Evolutionary conservation across 2,329 filamentous ascomycete genomes (phyloP), one percentile per base, ranked within the genome.

Genomic region (Pyrenophora tritici-repentis): DNA sequence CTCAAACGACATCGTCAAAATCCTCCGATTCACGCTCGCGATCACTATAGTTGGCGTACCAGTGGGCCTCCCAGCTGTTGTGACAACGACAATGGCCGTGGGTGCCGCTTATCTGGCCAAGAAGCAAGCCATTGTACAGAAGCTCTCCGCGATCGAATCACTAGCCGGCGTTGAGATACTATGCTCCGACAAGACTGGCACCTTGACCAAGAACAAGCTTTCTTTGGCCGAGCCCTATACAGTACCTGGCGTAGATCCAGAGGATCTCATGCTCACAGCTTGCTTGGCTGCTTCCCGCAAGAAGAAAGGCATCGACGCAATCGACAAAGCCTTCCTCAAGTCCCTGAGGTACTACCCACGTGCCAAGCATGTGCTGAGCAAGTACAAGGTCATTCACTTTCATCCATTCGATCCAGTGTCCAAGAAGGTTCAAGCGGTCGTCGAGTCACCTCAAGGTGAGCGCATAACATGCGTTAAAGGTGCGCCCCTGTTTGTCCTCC

Each of bases 241-340:
- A 33, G 88, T 94, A 56, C 81, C 83, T 55, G 91, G 91, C 69
- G 88, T 95, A 53, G 89, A 92, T 63, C 83, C 88, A 31, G 89
- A 94, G 75, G 90, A 95, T 67, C 87, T 96, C 58, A 95, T 96
- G 90, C 82, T 95, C 61, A 94, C 90, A 78, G 91, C 91, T 68
- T 95, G 91, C 75, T 79, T 96, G 69, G 91, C 91, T 68, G 90
- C 91, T 58, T 93, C 88, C 62, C 89, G 90, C 79, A 96, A 94
- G 85, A 93, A 92, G 84, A 95, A 95, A 82, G 91, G 90, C 80
- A 92, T 96, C 59, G 91, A 96, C 73, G 89, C 91, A 63, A 96
- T 96, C 65, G 91, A 96, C 83, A 94, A 93, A 82, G 91, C 90
- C 72, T 96, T 96, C 82, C 82, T 96, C 64, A 95, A 94, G 81